phyloP scores from a whole-genome alignment of 83 land plant species.

The Picea mariana region DNA sequence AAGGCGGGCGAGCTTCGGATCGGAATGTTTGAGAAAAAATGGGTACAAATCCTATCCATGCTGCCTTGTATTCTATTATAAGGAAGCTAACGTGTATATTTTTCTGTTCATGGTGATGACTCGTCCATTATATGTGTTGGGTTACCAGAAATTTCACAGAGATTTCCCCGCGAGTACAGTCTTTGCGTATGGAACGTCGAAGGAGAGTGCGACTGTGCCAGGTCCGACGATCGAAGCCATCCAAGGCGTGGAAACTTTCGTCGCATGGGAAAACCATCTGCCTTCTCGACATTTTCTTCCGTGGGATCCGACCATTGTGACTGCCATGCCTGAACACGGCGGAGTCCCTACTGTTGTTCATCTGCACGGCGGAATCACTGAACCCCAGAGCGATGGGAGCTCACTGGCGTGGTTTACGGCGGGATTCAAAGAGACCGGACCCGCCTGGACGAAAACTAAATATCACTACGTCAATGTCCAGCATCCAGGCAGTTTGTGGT shows the following conservation, averaged over 20 bases:
- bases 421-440: slow-evolving; percentile 44
- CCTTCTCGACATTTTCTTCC: slow-evolving; percentile 66
- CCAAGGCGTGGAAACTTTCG: slow-evolving; percentile 43
- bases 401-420: slow-evolving; percentile 69
- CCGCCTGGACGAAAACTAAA: slow-evolving; percentile 29
- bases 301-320: slow-evolving; percentile 65
- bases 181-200: slow-evolving; percentile 69
- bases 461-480: slow-evolving; percentile 55
- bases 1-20: slow-evolving; percentile 35
- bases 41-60: slow-evolving; percentile 13
- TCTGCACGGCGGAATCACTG: slow-evolving; percentile 68
- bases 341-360: slow-evolving; percentile 80
- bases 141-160: slow-evolving; percentile 19
- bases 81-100: no score
- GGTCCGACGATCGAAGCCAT: slow-evolving; percentile 88
- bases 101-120: no score
- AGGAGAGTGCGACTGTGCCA: slow-evolving; percentile 62
- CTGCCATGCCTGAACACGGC: slow-evolving; percentile 32
- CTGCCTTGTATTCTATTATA: no score
- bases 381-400: slow-evolving; percentile 58
- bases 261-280: slow-evolving; percentile 80
- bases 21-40: slow-evolving; percentile 62
- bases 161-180: slow-evolving; percentile 61
- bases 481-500: slow-evolving; percentile 71
- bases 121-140: no score